phyloP scores from a whole-genome alignment of 495 filamentous ascomycete species.

The Hypoxylon subgilvum region DNA sequence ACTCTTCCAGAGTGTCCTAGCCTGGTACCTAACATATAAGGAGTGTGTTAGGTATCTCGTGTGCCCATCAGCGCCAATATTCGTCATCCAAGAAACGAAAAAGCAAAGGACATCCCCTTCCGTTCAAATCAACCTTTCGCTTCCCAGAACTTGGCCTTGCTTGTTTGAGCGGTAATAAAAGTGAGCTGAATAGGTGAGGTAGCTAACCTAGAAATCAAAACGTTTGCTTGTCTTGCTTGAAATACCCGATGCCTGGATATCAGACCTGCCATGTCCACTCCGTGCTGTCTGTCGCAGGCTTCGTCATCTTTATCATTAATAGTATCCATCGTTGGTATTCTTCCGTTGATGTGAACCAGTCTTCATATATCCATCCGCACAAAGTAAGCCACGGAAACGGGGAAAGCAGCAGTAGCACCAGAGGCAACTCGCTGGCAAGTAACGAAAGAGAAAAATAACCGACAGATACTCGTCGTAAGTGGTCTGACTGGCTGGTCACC shows the following conservation, averaged over 20 bases:
- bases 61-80: slow-evolving; percentile 25
- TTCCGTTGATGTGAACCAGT: neutral
- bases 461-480: too few species aligned
- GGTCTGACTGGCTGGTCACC: too few species aligned
- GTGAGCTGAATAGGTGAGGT: neutral
- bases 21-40: slow-evolving; percentile 25
- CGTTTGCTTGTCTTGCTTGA: slow-evolving; percentile 17
- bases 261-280: too few species aligned
- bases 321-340: neutral
- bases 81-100: slow-evolving; percentile 20
- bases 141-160: slow-evolving; percentile 5
- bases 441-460: too few species aligned
- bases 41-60: slow-evolving; percentile 38
- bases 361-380: too few species aligned
- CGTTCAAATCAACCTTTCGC: slow-evolving; percentile 2
- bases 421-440: too few species aligned
- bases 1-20: slow-evolving; percentile 1
- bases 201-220: slow-evolving; percentile 8
- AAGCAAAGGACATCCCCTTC: slow-evolving; percentile 10
- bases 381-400: too few species aligned
- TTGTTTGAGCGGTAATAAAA: neutral
- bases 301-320: slow-evolving; percentile 6
- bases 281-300: neutral
- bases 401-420: too few species aligned
- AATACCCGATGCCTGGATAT: slow-evolving; percentile 22